Evolutionary conservation across 192 early-diverging fungal species (phyloP).

Genomic region (Backusella morwellensis): DNA sequence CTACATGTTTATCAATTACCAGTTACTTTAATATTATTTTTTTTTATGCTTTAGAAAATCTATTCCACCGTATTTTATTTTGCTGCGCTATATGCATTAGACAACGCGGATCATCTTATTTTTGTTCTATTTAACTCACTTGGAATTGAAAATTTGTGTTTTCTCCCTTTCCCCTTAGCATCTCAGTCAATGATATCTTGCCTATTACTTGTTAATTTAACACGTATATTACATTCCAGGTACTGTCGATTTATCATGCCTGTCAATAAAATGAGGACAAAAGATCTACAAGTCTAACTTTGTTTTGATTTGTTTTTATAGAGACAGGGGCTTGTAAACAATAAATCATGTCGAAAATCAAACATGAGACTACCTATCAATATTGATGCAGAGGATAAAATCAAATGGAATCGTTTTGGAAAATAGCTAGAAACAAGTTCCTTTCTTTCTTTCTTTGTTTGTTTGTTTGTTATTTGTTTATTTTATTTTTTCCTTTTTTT

Average conservation of each 20-base stretch:
- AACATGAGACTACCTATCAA: background rate
- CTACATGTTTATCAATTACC: background rate
- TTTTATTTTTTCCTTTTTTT: too few species aligned
- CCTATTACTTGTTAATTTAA: background rate
- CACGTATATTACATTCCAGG: slow-evolving; percentile 2
- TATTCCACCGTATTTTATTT: background rate
- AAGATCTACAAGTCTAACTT: slow-evolving; percentile 5
- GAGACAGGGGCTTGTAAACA: background rate
- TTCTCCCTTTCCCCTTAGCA: background rate
- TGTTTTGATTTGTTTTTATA: slow-evolving; percentile 3
- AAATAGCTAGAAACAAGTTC: too few species aligned
- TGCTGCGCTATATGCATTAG: slow-evolving; percentile 1
- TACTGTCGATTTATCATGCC: background rate
- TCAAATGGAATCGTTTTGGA: background rate
- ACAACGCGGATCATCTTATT: background rate
- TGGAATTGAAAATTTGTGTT: background rate
- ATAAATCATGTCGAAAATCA: background rate
- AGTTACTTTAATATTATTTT: background rate
- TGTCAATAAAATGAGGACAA: background rate
- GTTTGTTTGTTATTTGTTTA: background rate
- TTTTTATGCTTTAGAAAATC: background rate
- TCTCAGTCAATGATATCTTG: background rate
- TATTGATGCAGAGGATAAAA: background rate
- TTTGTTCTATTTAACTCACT: background rate
- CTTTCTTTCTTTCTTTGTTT: background rate